phyloP scores from a whole-genome alignment of 148 eudicot species.

The Cornus florida region DNA sequence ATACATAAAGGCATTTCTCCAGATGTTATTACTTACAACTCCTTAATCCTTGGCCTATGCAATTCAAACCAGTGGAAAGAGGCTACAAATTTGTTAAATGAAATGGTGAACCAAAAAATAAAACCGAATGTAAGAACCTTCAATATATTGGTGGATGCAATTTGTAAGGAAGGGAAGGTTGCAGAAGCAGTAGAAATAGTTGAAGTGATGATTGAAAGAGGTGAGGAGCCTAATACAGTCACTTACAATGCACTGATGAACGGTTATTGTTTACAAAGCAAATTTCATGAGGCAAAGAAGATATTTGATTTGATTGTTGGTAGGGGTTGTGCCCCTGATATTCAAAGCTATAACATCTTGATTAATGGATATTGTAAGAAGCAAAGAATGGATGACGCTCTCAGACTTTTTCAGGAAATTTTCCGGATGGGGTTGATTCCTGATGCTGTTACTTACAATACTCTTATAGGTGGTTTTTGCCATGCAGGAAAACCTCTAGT shows the following conservation, averaged over 20 bases:
- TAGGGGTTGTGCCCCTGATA: not conserved
- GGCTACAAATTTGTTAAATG: not conserved
- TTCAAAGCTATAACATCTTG: conserved; percentile 5
- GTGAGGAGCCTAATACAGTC: no score
- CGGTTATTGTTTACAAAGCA: no score
- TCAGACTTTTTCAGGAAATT: not conserved
- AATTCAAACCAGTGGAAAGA: conserved; percentile 15
- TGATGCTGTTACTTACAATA: not conserved
- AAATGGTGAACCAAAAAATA: not conserved
- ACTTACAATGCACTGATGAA: no score
- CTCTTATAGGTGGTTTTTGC: conserved; percentile 8
- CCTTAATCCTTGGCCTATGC: conserved; percentile 19
- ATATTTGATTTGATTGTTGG: not conserved
- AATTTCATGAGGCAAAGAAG: no score
- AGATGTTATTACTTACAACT: conserved; percentile 13
- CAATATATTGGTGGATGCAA: no score
- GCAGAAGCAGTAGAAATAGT: no score
- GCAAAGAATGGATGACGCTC: conserved; percentile 1
- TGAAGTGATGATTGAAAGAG: no score
- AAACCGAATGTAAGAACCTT: not conserved
- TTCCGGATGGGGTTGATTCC: not conserved
- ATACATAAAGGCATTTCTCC: conserved; percentile 18
- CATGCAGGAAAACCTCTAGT: not conserved
- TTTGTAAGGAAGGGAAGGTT: no score
- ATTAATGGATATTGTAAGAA: not conserved